Percentiles rank a stretch among this genome's conserved stretches.
phyloP scores from a whole-genome alignment of 768 basidiomycete genomes.

The Xanthoconium stramineum region DNA sequence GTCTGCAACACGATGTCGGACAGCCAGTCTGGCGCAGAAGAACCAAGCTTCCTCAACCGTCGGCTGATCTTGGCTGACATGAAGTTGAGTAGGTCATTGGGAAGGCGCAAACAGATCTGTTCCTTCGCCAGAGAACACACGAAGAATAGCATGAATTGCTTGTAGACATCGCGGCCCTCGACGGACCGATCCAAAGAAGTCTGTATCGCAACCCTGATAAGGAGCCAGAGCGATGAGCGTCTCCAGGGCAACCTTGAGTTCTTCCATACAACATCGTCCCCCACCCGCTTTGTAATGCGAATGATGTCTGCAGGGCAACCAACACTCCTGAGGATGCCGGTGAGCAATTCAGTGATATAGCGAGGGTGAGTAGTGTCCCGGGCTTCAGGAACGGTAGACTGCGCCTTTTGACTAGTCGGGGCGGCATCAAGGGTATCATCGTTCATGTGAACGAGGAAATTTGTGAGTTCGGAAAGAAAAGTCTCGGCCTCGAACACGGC shows the following conservation, averaged over 20 bases:
- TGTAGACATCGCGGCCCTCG: conserved; percentile 22
- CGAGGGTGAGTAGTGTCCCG: conserved; percentile 35
- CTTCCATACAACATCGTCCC: neutral
- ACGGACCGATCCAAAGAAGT: no score
- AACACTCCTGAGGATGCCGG: conserved; percentile 38
- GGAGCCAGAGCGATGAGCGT: conserved; percentile 1
- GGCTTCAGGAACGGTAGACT: conserved; percentile 2
- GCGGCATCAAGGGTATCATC: conserved; percentile 30
- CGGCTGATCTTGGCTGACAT: conserved; percentile 29
- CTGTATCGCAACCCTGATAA: no score
- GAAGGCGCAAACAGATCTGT: conserved; percentile 20
- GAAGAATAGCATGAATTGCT: no score
- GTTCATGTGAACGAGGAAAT: conserved; percentile 37
- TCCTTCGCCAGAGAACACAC: no score
- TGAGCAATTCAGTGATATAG: conserved; percentile 46
- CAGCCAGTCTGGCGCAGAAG: conserved; percentile 23
- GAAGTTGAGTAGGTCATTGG: conserved; percentile 28
- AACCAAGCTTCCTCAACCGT: conserved; percentile 16
- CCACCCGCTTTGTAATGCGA: conserved; percentile 34
- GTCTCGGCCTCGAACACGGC: conserved; percentile 7
- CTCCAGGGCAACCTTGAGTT: conserved; percentile 25
- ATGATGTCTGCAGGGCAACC: neutral
- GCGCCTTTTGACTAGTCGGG: conserved; percentile 1
- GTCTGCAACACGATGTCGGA: conserved; percentile 37
- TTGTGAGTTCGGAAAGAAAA: conserved; percentile 36